Evolutionary conservation across 208 protist genomes (phyloP).

Genomic region (Acanthamoeba royreba): DNA sequence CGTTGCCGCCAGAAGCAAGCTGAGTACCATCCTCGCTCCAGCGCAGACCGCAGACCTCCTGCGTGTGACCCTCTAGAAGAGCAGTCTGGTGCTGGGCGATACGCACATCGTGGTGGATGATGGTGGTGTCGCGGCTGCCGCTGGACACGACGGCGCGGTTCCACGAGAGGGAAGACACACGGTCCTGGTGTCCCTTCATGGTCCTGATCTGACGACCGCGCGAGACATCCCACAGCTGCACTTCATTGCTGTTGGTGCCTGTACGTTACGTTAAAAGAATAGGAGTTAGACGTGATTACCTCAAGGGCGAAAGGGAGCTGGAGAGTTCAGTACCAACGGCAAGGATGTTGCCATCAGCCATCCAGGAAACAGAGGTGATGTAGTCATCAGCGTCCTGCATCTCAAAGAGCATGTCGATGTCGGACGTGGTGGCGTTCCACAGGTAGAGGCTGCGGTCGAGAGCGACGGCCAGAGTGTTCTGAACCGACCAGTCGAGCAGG

Average conservation of each 20-base stretch:
- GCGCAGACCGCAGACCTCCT: slow-evolving; percentile 95
- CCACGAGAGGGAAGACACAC: slow-evolving; percentile 94
- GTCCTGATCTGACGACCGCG: slow-evolving; percentile 75
- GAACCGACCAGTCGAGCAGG: slow-evolving; percentile 95
- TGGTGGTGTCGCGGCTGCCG: slow-evolving; percentile 92
- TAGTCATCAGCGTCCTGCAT: slow-evolving; percentile 70
- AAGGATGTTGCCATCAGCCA: slow-evolving; percentile 84
- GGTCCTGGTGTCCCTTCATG: slow-evolving; percentile 86
- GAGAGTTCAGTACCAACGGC: slow-evolving; percentile 70
- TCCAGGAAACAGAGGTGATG: slow-evolving; percentile 92
- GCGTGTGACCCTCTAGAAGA: slow-evolving; percentile 84
- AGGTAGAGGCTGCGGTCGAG: slow-evolving; percentile 95
- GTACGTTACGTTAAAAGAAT: neutral
- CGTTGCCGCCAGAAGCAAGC: slow-evolving; percentile 97
- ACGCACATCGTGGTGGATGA: slow-evolving; percentile 94
- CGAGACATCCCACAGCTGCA: slow-evolving; percentile 82
- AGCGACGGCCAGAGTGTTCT: slow-evolving; percentile 93
- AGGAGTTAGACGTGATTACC: neutral
- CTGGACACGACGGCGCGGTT: slow-evolving; percentile 87
- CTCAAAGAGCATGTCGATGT: slow-evolving; percentile 88
- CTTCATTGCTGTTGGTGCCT: slow-evolving; percentile 75
- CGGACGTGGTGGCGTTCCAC: slow-evolving; percentile 94
- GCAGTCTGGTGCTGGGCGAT: slow-evolving; percentile 71
- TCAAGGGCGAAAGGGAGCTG: neutral
- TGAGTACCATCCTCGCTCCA: slow-evolving; percentile 91